Percentiles rank a stretch among this genome's conserved stretches.
phyloP scores from a whole-genome alignment of 345 rosid species.

The Chamaenerion angustifolium region DNA sequence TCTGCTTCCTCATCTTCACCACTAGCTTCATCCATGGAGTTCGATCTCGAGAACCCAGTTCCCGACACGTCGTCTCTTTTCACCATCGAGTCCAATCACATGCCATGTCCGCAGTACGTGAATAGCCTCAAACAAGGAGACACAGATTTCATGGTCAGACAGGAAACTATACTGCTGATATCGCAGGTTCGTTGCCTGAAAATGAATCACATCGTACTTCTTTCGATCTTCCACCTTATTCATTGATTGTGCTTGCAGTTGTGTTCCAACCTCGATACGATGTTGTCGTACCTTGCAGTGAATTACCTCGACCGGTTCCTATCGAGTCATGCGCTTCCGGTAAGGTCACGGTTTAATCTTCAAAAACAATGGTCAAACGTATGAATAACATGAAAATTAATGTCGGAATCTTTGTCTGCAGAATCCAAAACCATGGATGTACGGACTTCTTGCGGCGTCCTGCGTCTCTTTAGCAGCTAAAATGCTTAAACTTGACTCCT shows the following conservation, averaged over 20 bases:
- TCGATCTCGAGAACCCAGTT: conserved; percentile 65
- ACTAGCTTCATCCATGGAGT: conserved; percentile 37
- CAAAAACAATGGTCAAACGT: background rate
- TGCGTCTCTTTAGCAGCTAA: conserved; percentile 65
- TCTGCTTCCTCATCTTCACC: background rate
- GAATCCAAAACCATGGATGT: conserved; percentile 39
- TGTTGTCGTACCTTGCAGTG: conserved; percentile 51
- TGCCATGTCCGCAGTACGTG: conserved; percentile 34
- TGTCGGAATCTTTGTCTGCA: background rate
- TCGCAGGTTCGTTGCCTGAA: conserved; percentile 21
- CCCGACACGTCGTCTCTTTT: conserved; percentile 26
- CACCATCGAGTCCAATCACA: conserved; percentile 48
- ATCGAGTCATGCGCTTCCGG: conserved; percentile 44
- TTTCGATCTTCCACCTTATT: no score
- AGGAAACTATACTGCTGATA: conserved; percentile 30
- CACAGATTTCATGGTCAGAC: conserved; percentile 29
- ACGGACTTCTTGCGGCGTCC: conserved; percentile 49
- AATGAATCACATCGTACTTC: background rate
- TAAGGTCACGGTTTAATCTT: conserved; percentile 10
- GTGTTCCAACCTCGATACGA: conserved; percentile 25
- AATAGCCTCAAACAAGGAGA: conserved; percentile 20
- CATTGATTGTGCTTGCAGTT: conserved; percentile 16
- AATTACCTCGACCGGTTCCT: conserved; percentile 79
- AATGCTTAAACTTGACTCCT: conserved; percentile 46
- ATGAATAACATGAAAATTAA: background rate